phyloP scores from a whole-genome alignment of 208 protist species.

The Vickermania ingenoplastis region DNA sequence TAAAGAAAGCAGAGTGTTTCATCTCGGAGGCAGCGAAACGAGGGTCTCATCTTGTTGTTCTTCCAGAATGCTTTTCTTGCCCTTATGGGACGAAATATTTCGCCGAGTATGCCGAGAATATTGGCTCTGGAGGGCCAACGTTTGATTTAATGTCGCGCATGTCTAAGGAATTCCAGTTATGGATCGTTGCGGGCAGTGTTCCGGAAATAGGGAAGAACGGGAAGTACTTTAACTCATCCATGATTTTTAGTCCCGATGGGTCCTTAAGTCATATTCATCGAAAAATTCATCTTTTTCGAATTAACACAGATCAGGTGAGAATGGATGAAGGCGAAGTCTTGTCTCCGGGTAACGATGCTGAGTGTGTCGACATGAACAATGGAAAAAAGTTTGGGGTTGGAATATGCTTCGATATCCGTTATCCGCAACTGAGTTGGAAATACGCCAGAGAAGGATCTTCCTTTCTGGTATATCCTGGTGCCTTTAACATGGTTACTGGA shows the following conservation, averaged over 20 bases:
- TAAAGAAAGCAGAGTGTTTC: conserved; percentile 59
- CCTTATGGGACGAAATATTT: conserved; percentile 94
- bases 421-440: conserved; percentile 88
- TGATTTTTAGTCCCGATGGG: conserved; percentile 88
- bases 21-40: conserved; percentile 64
- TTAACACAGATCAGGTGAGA: conserved; percentile 92
- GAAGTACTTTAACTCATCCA: conserved; percentile 93
- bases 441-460: conserved; percentile 63
- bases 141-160: conserved; percentile 58
- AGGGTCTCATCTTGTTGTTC: conserved; percentile 80
- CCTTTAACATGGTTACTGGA: conserved; percentile 99
- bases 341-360: conserved; percentile 69
- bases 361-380: conserved; percentile 29
- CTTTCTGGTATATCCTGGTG: conserved; percentile 94
- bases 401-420: conserved; percentile 99
- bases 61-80: conserved; percentile 94
- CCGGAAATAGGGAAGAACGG: conserved; percentile 77
- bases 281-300: conserved; percentile 96
- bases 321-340: conserved; percentile 95
- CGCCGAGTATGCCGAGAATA: conserved; percentile 88
- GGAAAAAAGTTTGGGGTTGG: conserved; percentile 89
- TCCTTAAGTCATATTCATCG: conserved; percentile 80
- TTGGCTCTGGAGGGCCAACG: conserved; percentile 56
- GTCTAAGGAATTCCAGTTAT: conserved; percentile 69
- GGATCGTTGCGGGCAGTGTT: conserved; percentile 91